Conservation (phyloP, 305 asterid genomes). For the Fraxinus ornus region DNA sequence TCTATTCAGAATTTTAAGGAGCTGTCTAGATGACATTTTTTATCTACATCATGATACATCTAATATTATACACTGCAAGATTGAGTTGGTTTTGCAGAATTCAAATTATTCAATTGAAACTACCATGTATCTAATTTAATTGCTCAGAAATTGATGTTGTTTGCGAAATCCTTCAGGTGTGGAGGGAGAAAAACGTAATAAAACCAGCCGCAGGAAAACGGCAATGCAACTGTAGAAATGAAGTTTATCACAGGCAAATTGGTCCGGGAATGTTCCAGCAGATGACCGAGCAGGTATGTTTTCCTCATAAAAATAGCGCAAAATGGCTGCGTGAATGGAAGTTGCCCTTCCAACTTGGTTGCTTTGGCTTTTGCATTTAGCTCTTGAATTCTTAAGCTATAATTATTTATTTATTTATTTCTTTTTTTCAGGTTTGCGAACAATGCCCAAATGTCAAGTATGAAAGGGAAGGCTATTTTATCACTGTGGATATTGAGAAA, state of each 20-base stretch:
- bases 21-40: neutral
- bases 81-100: neutral
- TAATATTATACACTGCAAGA: neutral
- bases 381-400: neutral
- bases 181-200: constrained; percentile 89
- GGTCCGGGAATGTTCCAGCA: constrained; percentile 99
- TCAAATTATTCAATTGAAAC: neutral
- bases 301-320: constrained; percentile 6
- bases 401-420: neutral
- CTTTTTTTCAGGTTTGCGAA: constrained; percentile 72
- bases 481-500: constrained; percentile 95
- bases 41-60: neutral
- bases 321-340: neutral
- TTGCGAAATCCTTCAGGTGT: constrained; percentile 51
- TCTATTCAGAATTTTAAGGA: neutral
- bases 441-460: constrained; percentile 92
- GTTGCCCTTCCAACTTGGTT: neutral
- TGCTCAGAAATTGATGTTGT: neutral
- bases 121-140: constrained; percentile 8
- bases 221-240: constrained; percentile 91
- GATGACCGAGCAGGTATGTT: constrained; percentile 90
- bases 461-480: constrained; percentile 83
- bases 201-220: constrained; percentile 97
- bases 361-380: constrained; percentile 1
- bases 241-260: constrained; percentile 93